These are phyloP conservation scores for Marasmius tenuissimus DNA, from an alignment of 1,284 basidiomycete genomes.

Conservation along the genomic window DNA sequence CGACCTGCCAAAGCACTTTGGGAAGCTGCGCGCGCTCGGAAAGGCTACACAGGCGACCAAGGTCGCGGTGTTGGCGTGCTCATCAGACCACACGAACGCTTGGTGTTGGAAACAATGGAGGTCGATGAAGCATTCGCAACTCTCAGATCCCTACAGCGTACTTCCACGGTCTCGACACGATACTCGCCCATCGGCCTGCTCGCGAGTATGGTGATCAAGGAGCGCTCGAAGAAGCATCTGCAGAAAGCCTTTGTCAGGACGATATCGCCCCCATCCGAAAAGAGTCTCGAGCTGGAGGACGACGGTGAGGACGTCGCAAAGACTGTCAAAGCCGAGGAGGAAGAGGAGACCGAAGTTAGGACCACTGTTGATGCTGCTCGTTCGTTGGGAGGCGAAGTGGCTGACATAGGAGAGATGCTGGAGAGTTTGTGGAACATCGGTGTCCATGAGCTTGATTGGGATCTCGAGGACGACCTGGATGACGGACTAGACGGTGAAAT, in stretches of 20 bases:
- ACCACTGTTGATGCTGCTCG: conserved; percentile 55
- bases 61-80: conserved; percentile 14
- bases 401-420: conserved; percentile 50
- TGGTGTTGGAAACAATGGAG: conserved; percentile 52
- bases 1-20: conserved; percentile 42
- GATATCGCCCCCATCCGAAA: conserved; percentile 31
- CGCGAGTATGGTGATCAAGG: conserved; percentile 45
- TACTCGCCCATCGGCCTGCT: conserved; percentile 49
- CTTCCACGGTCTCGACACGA: conserved; percentile 8
- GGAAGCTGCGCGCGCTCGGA: conserved; percentile 28
- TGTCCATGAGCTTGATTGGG: conserved; percentile 13
- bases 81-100: conserved; percentile 48
- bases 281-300: conserved; percentile 24
- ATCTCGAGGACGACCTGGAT: conserved; percentile 16
- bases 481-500: conserved; percentile 39
- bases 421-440: conserved; percentile 51
- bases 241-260: conserved; percentile 50
- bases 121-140: conserved; percentile 47
- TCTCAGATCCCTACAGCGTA: conserved; percentile 23
- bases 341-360: conserved; percentile 39
- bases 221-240: conserved; percentile 50
- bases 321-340: conserved; percentile 26
- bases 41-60: conserved; percentile 9
- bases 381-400: conserved; percentile 58
- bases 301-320: not conserved